A percentile compares a stretch with the other conserved stretches of the same genome.
Conservation (phyloP, 768 basidiomycete species). For the Boletus rufocinnamomeus region DNA sequence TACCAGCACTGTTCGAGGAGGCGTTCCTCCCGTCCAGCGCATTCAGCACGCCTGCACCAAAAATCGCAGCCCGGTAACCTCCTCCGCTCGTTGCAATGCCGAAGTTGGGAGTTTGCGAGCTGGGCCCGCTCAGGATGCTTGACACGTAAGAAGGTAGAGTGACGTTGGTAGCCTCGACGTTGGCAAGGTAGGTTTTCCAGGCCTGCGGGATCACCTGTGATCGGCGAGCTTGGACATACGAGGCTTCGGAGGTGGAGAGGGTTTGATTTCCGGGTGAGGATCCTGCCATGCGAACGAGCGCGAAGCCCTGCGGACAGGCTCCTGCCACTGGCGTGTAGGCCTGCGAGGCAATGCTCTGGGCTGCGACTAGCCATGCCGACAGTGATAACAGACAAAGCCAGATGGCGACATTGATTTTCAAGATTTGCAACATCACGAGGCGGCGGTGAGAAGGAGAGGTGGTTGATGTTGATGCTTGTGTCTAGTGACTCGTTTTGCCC, state of each 20-base stretch:
- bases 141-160: conserved; percentile 39
- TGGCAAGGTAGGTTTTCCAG: conserved; percentile 42
- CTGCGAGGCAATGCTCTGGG: conserved; percentile 29
- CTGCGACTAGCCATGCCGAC: conserved; percentile 10
- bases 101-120: conserved; percentile 36
- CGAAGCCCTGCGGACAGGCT: conserved; percentile 26
- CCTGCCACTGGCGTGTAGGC: conserved; percentile 27
- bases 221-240: conserved; percentile 39
- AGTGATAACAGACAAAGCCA: conserved; percentile 19
- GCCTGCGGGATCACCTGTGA: conserved; percentile 40
- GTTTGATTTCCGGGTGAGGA: conserved; percentile 28
- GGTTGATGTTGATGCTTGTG: not conserved
- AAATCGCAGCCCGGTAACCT: conserved; percentile 55
- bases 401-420: not conserved
- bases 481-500: not conserved
- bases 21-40: conserved; percentile 52
- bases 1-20: conserved; percentile 42
- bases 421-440: not conserved
- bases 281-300: conserved; percentile 34
- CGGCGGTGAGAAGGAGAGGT: not conserved
- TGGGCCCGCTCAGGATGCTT: conserved; percentile 29
- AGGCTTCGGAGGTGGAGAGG: conserved; percentile 38
- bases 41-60: conserved; percentile 52
- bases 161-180: conserved; percentile 35
- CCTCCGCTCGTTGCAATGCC: conserved; percentile 60